These are phyloP conservation scores for Aristolochia fimbriata DNA, from an alignment of 164 flowering plant genomes.

Conservation along the genomic window DNA sequence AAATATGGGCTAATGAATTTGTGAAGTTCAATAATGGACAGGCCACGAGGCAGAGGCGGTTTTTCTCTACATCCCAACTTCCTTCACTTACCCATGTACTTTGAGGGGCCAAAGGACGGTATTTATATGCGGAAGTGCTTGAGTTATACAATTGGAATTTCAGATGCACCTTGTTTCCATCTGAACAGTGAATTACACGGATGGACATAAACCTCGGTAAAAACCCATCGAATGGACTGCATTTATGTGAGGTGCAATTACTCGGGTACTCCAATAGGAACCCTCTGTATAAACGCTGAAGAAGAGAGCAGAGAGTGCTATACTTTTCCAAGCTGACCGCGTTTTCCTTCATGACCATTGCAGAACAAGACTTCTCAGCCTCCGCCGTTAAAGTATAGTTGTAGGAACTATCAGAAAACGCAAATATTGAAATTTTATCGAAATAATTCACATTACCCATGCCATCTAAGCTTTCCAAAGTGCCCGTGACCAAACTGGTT, in stretches of 20 bases:
- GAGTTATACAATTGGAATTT: slow-evolving; percentile 18
- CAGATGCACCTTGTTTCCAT: slow-evolving; percentile 14
- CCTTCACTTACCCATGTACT: slow-evolving; percentile 50
- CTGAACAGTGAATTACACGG: slow-evolving; percentile 21
- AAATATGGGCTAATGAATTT: slow-evolving; percentile 20
- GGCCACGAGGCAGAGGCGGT: slow-evolving; percentile 26
- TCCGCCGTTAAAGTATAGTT: slow-evolving; percentile 18
- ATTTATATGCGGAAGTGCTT: slow-evolving; percentile 8
- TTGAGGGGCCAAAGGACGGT: slow-evolving; percentile 18
- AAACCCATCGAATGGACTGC: slow-evolving; percentile 25
- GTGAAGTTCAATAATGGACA: slow-evolving; percentile 28
- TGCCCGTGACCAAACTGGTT: slow-evolving; percentile 39
- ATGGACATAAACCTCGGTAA: slow-evolving; percentile 30
- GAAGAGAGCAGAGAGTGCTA: slow-evolving; percentile 13
- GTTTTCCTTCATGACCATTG: slow-evolving; percentile 1
- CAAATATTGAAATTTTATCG: slow-evolving; percentile 29
- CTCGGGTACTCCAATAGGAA: slow-evolving; percentile 27
- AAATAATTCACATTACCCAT: slow-evolving; percentile 13
- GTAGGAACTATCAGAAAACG: slow-evolving; percentile 21
- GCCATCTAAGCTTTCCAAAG: slow-evolving; percentile 27
- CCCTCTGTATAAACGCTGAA: not conserved
- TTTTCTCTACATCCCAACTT: slow-evolving; percentile 36
- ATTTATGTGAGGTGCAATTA: slow-evolving; percentile 23
- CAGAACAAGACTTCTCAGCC: slow-evolving; percentile 9
- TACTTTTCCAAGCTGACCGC: slow-evolving; percentile 11